Evolutionary conservation across 768 basidiomycete genomes (phyloP).

Genomic region (Mrakia blollopis): DNA sequence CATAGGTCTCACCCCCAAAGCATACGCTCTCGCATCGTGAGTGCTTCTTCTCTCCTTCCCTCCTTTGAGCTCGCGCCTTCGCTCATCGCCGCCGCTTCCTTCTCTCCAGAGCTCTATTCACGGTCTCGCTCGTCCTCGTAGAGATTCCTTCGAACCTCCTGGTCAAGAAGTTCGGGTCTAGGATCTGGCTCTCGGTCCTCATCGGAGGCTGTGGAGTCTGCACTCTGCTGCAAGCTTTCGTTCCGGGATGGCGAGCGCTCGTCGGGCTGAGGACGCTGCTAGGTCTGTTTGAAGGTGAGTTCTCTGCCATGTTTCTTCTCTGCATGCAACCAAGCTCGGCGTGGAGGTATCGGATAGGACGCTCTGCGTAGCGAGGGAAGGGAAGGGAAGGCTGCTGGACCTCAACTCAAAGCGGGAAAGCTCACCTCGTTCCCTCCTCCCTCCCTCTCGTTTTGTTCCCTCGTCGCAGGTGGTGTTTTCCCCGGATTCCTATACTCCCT

Average conservation of each 20-base stretch:
- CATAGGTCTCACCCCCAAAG: slow-evolving; percentile 25
- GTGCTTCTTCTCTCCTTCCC: background rate
- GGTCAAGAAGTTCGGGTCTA: slow-evolving; percentile 20
- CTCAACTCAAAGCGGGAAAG: too few species aligned
- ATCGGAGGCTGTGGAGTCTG: slow-evolving; percentile 25
- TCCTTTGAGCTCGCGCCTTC: background rate
- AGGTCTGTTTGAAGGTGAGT: slow-evolving; percentile 29
- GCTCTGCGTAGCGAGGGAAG: background rate
- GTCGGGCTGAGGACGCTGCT: slow-evolving; percentile 20
- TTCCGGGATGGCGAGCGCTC: slow-evolving; percentile 18
- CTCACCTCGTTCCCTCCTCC: background rate
- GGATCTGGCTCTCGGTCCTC: slow-evolving; percentile 24
- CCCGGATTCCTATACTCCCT: slow-evolving; percentile 28
- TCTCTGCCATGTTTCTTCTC: background rate
- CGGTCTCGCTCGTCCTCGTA: slow-evolving; percentile 23
- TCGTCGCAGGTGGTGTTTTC: slow-evolving; percentile 26
- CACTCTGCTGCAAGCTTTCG: slow-evolving; percentile 17
- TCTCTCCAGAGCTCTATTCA: slow-evolving; percentile 24
- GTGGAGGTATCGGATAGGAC: too few species aligned
- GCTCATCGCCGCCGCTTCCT: background rate
- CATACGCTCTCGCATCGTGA: slow-evolving; percentile 28
- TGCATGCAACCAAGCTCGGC: background rate
- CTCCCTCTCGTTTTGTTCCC: background rate
- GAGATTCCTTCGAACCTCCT: slow-evolving; percentile 31
- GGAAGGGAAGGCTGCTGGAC: too few species aligned